phyloP scores from a whole-genome alignment of 352 stramenopile genomes.

The Pythium rhizo-oryzae region DNA sequence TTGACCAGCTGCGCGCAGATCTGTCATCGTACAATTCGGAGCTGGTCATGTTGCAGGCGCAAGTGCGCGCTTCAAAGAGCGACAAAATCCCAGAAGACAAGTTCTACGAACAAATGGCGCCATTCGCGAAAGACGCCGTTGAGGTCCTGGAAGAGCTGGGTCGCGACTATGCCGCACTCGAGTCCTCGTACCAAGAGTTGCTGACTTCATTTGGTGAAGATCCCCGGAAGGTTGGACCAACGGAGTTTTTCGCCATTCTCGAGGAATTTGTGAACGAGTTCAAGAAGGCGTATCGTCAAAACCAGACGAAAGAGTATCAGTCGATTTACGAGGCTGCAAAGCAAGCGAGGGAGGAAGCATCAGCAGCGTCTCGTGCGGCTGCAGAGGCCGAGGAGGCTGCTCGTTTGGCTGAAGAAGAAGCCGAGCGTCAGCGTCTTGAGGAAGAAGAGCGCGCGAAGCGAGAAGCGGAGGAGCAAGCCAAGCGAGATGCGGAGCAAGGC shows the following conservation, averaged over 20 bases:
- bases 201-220: conserved; percentile 87
- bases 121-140: conserved; percentile 78
- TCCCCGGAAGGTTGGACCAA: conserved; percentile 75
- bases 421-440: conserved; percentile 49
- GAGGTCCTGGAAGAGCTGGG: conserved; percentile 83
- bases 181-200: conserved; percentile 78
- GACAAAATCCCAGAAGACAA: conserved; percentile 72
- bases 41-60: conserved; percentile 80
- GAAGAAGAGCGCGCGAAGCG: conserved; percentile 56
- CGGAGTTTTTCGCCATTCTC: conserved; percentile 84
- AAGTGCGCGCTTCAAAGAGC: conserved; percentile 79
- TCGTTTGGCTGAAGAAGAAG: conserved; percentile 40
- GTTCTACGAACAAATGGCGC: conserved; percentile 84
- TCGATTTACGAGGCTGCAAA: conserved; percentile 71
- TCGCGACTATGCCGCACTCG: conserved; percentile 70
- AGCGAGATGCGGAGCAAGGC: conserved; percentile 24
- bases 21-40: conserved; percentile 84
- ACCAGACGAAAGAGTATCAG: conserved; percentile 87
- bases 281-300: conserved; percentile 88
- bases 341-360: conserved; percentile 47
- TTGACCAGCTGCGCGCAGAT: conserved; percentile 83
- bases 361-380: conserved; percentile 34
- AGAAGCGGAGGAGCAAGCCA: conserved; percentile 50
- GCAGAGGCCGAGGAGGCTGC: conserved; percentile 37
- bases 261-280: conserved; percentile 87